Conservation (phyloP, 1,284 basidiomycete genomes). For the Anthracocystis walkeri region DNA sequence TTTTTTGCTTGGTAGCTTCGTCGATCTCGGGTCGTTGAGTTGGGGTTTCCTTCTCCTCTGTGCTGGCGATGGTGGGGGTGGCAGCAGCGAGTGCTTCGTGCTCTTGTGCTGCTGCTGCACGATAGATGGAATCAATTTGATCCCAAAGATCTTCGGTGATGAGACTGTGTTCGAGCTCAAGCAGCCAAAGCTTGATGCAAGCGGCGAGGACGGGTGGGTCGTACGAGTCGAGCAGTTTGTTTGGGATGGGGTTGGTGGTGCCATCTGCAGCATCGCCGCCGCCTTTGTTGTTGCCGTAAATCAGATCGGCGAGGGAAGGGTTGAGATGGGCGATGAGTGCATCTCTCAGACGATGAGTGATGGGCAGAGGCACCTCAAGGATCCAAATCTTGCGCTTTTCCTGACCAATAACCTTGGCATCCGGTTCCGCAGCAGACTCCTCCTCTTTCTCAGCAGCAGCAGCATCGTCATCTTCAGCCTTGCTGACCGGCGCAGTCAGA, state of each 20-base stretch:
- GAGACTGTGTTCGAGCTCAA: constrained; percentile 62
- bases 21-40: constrained; percentile 79
- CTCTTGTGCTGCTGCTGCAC: constrained; percentile 59
- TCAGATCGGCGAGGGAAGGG: constrained; percentile 37
- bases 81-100: constrained; percentile 43
- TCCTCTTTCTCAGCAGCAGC: neutral
- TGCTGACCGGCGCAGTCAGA: neutral
- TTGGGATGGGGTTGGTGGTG: constrained; percentile 27
- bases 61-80: constrained; percentile 11
- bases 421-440: constrained; percentile 14
- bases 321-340: constrained; percentile 74
- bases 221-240: constrained; percentile 79
- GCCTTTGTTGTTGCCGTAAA: constrained; percentile 27
- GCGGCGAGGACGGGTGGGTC: constrained; percentile 87
- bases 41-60: constrained; percentile 5
- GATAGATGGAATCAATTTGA: constrained; percentile 61
- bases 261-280: constrained; percentile 11
- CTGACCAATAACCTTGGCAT: constrained; percentile 60
- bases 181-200: constrained; percentile 80
- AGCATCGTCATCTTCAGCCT: constrained; percentile 1
- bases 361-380: constrained; percentile 78
- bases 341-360: constrained; percentile 84
- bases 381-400: constrained; percentile 93
- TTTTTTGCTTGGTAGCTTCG: constrained; percentile 78
- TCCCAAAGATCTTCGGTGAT: constrained; percentile 62